A percentile compares a stretch with the other conserved stretches of the same genome.
These are phyloP conservation scores for Pelargonium cotyledonis DNA, from an alignment of 441 rosid genomes.

Conservation along the genomic window DNA sequence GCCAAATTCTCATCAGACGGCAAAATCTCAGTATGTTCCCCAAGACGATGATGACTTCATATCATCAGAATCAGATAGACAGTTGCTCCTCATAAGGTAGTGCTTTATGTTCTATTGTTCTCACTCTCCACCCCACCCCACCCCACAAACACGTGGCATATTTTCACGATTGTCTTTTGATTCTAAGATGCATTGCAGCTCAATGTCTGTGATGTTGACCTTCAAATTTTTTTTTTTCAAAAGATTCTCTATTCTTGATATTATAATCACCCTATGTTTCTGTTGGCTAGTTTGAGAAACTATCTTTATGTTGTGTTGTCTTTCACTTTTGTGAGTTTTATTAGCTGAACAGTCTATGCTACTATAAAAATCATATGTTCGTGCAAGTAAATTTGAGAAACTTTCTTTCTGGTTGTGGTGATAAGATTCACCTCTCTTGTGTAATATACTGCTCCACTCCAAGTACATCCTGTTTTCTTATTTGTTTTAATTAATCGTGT, in stretches of 20 bases:
- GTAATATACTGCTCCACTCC: background rate
- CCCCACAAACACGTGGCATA: no score
- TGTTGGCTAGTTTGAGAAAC: no score
- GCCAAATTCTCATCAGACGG: constrained; percentile 54
- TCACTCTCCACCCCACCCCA: no score
- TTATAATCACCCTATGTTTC: no score
- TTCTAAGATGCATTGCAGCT: no score
- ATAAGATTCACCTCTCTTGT: background rate
- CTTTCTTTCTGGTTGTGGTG: background rate
- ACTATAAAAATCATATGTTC: background rate
- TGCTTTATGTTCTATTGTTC: constrained; percentile 6
- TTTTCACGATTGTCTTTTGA: no score
- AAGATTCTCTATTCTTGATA: no score
- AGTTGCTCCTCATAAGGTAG: constrained; percentile 85
- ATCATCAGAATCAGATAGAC: constrained; percentile 95
- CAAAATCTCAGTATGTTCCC: constrained; percentile 45
- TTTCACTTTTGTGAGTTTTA: no score
- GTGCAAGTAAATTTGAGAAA: background rate
- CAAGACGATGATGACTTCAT: constrained; percentile 68
- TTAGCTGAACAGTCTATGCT: background rate
- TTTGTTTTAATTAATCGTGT: constrained; percentile 16
- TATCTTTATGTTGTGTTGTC: no score
- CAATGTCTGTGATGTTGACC: no score
- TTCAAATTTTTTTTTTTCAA: no score
- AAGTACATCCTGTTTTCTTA: background rate